Percentiles rank a stretch among this genome's conserved stretches.
Conservation (phyloP, 1,284 basidiomycete species). For the Leccinum pallidistipes region DNA sequence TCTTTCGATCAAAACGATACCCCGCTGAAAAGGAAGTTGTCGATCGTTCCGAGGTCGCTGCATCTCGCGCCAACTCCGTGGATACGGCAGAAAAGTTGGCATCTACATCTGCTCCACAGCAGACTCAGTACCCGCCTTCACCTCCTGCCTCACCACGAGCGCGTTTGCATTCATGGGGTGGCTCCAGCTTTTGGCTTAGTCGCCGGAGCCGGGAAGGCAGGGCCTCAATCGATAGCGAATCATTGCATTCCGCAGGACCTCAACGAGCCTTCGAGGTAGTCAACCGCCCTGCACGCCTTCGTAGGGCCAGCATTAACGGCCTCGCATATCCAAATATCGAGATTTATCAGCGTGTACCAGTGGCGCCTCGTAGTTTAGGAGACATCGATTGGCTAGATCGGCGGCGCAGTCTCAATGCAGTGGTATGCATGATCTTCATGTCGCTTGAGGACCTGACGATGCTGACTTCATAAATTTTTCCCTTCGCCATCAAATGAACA, state of each 20-base stretch:
- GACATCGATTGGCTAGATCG: constrained; percentile 76
- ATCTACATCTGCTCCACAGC: constrained; percentile 38
- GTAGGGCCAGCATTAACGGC: constrained; percentile 48
- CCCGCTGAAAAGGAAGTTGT: constrained; percentile 19
- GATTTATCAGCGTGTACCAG: constrained; percentile 37
- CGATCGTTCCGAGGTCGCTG: constrained; percentile 24
- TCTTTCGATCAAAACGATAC: constrained; percentile 24
- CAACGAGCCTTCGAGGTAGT: constrained; percentile 67
- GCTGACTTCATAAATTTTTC: constrained; percentile 17
- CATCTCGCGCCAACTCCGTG: constrained; percentile 41
- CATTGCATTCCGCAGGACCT: constrained; percentile 42
- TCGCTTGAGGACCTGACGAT: constrained; percentile 12
- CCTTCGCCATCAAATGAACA: constrained; percentile 33
- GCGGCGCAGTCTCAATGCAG: constrained; percentile 62
- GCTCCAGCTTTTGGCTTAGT: constrained; percentile 44
- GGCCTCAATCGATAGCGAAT: constrained; percentile 51
- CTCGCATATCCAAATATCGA: constrained; percentile 43
- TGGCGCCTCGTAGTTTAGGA: constrained; percentile 52
- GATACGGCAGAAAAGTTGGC: constrained; percentile 51
- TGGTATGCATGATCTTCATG: constrained; percentile 48
- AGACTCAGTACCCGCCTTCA: constrained; percentile 40
- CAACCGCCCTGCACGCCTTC: constrained; percentile 58
- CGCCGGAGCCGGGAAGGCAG: constrained; percentile 45
- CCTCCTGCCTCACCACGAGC: constrained; percentile 48
- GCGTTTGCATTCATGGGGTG: constrained; percentile 53